Evolutionary conservation across 768 basidiomycete genomes (phyloP).

Genomic region (Podaxis sp.): DNA sequence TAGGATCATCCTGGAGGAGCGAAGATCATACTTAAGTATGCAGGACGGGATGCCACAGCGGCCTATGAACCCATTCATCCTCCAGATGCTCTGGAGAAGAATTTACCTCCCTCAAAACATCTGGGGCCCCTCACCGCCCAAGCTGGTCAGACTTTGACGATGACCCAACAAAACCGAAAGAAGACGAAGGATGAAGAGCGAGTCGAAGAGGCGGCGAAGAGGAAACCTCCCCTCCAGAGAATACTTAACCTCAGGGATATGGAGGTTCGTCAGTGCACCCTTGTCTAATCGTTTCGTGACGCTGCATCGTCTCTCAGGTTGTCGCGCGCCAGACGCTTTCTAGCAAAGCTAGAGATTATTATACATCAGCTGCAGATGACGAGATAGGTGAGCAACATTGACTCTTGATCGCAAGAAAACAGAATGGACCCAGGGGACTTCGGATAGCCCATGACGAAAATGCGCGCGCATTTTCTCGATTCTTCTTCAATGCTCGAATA

Average conservation of each 20-base stretch:
- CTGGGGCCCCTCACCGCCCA: constrained; percentile 60
- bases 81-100: constrained; percentile 74
- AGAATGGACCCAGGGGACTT: constrained; percentile 16
- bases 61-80: constrained; percentile 85
- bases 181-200: constrained; percentile 72
- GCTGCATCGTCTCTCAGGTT: constrained; percentile 35
- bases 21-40: constrained; percentile 79
- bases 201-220: constrained; percentile 56
- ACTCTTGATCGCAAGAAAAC: not conserved
- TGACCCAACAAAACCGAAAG: constrained; percentile 35
- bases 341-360: constrained; percentile 78
- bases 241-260: constrained; percentile 81
- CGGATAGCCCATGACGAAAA: constrained; percentile 63
- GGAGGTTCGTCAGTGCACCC: constrained; percentile 49
- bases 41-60: constrained; percentile 79
- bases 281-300: not conserved
- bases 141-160: constrained; percentile 37
- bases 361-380: constrained; percentile 85
- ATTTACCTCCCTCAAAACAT: constrained; percentile 70
- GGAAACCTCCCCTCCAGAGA: constrained; percentile 64
- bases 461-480: constrained; percentile 73
- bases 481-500: constrained; percentile 86
- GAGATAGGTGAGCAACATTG: constrained; percentile 56
- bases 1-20: constrained; percentile 83
- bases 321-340: constrained; percentile 73